Conservation (phyloP, 108 stramenopile genomes). For the Schizochytrium sp. region DNA sequence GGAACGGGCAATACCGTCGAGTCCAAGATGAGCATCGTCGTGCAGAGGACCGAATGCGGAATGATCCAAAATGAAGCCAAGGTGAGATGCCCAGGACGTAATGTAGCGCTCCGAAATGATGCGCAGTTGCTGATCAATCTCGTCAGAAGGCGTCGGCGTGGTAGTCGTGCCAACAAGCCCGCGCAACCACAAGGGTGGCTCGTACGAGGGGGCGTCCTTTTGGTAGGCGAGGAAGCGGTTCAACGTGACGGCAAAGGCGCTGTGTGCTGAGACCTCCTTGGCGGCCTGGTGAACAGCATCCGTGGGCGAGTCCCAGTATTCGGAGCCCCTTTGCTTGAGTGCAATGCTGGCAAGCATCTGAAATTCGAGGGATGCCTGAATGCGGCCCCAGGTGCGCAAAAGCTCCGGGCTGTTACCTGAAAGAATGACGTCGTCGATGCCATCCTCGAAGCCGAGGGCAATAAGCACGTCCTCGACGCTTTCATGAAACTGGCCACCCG, state of each 20-base stretch:
- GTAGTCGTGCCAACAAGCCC: not conserved
- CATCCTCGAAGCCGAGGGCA: not conserved
- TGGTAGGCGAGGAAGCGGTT: not conserved
- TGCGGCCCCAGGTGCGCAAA: not conserved
- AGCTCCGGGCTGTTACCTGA: not conserved
- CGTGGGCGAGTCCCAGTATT: not conserved
- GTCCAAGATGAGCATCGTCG: not conserved
- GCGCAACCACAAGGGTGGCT: not conserved
- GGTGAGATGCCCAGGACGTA: not conserved
- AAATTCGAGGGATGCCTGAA: not conserved
- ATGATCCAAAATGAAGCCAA: not conserved
- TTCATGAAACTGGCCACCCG: not conserved
- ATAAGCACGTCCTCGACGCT: not conserved
- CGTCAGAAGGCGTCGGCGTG: not conserved
- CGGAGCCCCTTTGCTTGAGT: not conserved
- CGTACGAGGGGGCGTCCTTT: not conserved
- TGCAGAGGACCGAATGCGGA: not conserved
- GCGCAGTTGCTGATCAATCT: not conserved
- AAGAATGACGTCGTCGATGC: not conserved
- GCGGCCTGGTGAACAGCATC: not conserved
- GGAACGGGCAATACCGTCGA: not conserved
- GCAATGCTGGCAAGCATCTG: not conserved
- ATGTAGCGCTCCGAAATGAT: not conserved
- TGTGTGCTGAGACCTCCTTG: not conserved
- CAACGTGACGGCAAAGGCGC: not conserved